Evolutionary conservation across 345 rosid species (phyloP).

Genomic region (Carallia pectinifolia): DNA sequence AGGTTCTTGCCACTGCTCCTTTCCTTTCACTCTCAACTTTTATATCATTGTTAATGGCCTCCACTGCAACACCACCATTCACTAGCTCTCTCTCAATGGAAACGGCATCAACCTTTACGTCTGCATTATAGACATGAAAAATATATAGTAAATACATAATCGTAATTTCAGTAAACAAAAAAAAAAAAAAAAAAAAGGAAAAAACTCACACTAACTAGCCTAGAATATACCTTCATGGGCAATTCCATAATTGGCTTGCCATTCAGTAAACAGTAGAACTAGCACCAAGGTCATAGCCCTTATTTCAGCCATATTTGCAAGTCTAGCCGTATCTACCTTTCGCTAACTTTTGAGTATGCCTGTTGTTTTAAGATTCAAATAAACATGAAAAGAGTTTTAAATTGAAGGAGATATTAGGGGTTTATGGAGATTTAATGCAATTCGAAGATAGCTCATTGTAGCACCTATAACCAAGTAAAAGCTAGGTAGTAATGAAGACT

Average conservation of each 20-base stretch:
- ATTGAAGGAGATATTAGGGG: constrained; percentile 4
- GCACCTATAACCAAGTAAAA: constrained; percentile 1
- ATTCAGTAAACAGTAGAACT: constrained; percentile 17
- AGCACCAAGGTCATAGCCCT: constrained; percentile 8
- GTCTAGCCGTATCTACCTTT: too few relatives aligned
- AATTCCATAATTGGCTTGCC: constrained; percentile 7
- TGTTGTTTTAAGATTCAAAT: not conserved
- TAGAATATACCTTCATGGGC: constrained; percentile 19
- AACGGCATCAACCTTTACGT: constrained; percentile 1
- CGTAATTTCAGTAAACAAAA: not conserved
- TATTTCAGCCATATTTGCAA: constrained; percentile 16
- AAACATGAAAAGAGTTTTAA: not conserved
- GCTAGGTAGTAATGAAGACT: not conserved
- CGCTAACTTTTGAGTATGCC: not conserved
- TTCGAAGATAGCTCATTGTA: not conserved
- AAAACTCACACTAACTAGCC: too few relatives aligned
- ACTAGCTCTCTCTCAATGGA: constrained; percentile 12
- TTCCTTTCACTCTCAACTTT: constrained; percentile 16
- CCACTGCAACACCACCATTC: too few relatives aligned
- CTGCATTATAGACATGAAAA: constrained; percentile 1
- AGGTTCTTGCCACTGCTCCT: constrained; percentile 6
- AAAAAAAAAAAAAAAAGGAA: not conserved
- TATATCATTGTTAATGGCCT: not conserved
- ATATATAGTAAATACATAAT: not conserved
- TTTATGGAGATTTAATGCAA: constrained; percentile 14